These are phyloP conservation scores for Xylaria polymorpha DNA, from an alignment of 2,329 filamentous ascomycete species.

Conservation along the genomic window DNA sequence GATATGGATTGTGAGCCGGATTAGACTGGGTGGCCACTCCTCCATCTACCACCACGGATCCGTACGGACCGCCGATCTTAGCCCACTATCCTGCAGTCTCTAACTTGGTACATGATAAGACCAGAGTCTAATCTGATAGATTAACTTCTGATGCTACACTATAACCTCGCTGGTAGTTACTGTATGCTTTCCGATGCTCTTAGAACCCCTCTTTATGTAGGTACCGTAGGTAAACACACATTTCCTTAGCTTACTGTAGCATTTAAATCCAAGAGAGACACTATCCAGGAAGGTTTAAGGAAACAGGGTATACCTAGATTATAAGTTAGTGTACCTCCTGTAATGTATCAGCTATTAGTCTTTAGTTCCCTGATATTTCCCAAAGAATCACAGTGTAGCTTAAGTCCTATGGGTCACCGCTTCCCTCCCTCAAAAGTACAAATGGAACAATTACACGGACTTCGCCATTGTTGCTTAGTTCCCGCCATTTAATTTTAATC, in stretches of 20 bases:
- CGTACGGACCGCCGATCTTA: neutral
- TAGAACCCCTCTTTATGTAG: no score
- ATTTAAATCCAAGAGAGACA: neutral
- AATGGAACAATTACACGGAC: neutral
- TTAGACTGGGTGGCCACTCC: no score
- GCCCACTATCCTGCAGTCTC: neutral
- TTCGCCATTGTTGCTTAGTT: neutral
- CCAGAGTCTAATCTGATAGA: neutral
- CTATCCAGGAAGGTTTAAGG: neutral
- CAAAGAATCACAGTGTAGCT: neutral
- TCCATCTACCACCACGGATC: neutral
- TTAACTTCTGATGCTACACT: neutral
- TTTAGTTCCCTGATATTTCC: neutral
- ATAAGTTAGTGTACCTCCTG: no score
- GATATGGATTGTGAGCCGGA: neutral
- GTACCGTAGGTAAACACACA: no score
- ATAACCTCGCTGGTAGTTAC: no score
- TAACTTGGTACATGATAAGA: neutral
- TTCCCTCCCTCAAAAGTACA: neutral
- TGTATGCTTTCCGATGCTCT: no score
- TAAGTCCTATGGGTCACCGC: neutral
- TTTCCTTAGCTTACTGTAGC: neutral
- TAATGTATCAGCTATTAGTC: neutral
- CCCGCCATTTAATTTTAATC: neutral
- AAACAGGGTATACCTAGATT: neutral